A percentile compares a stretch with the other conserved stretches of the same genome.
These are phyloP conservation scores for Neurospora sp. DNA, from an alignment of 495 filamentous ascomycete species.

Conservation along the genomic window DNA sequence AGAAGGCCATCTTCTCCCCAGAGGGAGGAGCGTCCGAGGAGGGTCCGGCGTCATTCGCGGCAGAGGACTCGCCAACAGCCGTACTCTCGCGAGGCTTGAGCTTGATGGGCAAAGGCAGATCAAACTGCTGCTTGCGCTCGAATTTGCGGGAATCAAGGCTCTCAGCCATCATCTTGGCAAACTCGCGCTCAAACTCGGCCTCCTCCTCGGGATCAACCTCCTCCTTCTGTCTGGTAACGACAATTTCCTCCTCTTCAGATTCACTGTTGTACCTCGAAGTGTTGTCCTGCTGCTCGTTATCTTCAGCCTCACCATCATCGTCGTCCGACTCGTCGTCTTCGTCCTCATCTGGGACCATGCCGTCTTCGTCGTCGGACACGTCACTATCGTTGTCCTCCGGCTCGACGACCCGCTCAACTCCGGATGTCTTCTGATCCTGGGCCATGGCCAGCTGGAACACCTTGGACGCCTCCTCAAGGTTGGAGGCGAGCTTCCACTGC, in stretches of 20 bases:
- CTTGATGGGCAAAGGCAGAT: conserved; percentile 85
- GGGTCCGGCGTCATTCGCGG: conserved; percentile 16
- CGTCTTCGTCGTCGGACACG: conserved; percentile 58
- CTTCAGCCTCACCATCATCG: conserved; percentile 41
- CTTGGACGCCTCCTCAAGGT: conserved; percentile 71
- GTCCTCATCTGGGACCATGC: conserved; percentile 27
- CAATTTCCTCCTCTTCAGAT: conserved; percentile 73
- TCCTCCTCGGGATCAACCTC: conserved; percentile 88
- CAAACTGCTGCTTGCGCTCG: conserved; percentile 86
- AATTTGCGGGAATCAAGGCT: conserved; percentile 89
- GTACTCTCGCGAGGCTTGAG: conserved; percentile 52
- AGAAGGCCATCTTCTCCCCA: conserved; percentile 72
- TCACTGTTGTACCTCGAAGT: conserved; percentile 43
- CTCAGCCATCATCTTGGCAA: conserved; percentile 97
- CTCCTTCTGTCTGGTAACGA: conserved; percentile 83
- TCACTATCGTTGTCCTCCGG: conserved; percentile 57
- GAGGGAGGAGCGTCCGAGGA: conserved; percentile 7
- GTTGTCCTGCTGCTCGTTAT: conserved; percentile 20
- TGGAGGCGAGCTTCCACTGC: conserved; percentile 78
- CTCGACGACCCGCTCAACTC: conserved; percentile 54
- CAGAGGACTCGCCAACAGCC: conserved; percentile 29
- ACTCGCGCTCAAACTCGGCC: conserved; percentile 95
- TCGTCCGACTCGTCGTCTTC: conserved; percentile 34
- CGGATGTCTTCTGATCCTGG: conserved; percentile 74
- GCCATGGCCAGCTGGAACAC: conserved; percentile 79